These are phyloP conservation scores for Solanum corneliomulleri DNA, from an alignment of 257 asterid genomes.

Conservation along the genomic window DNA sequence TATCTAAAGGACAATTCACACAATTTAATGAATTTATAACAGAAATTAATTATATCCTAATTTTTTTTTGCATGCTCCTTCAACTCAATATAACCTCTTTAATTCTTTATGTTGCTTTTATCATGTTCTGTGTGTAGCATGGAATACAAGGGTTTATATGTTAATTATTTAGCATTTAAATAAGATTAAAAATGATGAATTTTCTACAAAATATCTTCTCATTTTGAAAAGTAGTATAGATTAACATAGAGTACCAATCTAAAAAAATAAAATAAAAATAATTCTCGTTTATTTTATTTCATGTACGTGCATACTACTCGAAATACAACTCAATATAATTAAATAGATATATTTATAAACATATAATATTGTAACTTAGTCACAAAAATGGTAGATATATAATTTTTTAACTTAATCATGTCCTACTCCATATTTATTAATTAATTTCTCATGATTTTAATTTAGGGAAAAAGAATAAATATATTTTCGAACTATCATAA, in stretches of 20 bases:
- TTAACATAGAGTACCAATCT: not conserved
- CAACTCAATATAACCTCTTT: not conserved
- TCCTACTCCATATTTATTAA: not conserved
- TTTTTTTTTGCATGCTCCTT: not conserved
- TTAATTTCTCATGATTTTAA: not conserved
- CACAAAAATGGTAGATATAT: not conserved
- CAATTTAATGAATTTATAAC: no score
- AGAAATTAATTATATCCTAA: no score
- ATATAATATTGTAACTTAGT: not conserved
- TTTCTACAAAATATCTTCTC: not conserved
- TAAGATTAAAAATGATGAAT: not conserved
- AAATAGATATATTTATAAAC: not conserved
- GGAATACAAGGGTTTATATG: not conserved
- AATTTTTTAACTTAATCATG: not conserved
- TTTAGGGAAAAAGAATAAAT: no score
- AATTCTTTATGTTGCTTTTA: not conserved
- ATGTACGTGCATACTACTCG: not conserved
- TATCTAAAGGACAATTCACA: no score
- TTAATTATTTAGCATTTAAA: not conserved
- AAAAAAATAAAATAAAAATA: not conserved
- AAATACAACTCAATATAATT: not conserved
- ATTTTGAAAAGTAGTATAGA: not conserved
- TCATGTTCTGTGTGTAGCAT: not conserved
- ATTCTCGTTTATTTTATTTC: not conserved
- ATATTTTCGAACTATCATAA: no score